Conservation (phyloP, 306 rosid species). For the Begonia loranthoides region DNA sequence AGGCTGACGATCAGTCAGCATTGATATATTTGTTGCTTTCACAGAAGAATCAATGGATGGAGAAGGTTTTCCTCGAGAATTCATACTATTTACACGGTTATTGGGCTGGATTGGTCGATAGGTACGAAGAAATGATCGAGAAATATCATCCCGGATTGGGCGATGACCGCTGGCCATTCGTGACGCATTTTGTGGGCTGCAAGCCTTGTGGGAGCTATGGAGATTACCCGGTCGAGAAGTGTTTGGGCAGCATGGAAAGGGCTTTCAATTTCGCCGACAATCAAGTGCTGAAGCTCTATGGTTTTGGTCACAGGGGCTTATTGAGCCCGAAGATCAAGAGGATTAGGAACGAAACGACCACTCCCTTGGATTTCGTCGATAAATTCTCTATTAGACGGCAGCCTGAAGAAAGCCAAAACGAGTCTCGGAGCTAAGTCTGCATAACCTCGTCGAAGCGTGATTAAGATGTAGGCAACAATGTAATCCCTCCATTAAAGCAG, state of each 20-base stretch:
- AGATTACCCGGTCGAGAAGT: slow-evolving; percentile 81
- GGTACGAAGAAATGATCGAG: slow-evolving; percentile 84
- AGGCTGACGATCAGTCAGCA: no score
- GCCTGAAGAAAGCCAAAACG: slow-evolving; percentile 17
- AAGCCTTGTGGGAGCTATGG: slow-evolving; percentile 96
- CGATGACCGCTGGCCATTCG: slow-evolving; percentile 94
- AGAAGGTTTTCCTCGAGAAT: slow-evolving; percentile 68
- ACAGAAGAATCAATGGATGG: no score
- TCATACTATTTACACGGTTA: slow-evolving; percentile 79
- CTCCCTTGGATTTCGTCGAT: slow-evolving; percentile 60
- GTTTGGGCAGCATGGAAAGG: slow-evolving; percentile 85
- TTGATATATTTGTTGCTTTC: no score
- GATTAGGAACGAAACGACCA: slow-evolving; percentile 63
- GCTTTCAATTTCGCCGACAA: slow-evolving; percentile 90
- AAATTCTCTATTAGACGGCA: slow-evolving; percentile 60
- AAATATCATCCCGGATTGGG: slow-evolving; percentile 85
- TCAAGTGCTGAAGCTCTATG: slow-evolving; percentile 74
- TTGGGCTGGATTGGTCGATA: slow-evolving; percentile 86
- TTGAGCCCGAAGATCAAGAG: slow-evolving; percentile 85
- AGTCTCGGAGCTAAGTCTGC: slow-evolving; percentile 33
- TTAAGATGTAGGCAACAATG: slow-evolving; percentile 31
- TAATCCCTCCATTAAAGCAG: slow-evolving; percentile 16
- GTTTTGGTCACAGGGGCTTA: slow-evolving; percentile 71
- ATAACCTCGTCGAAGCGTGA: slow-evolving; percentile 14
- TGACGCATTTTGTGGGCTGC: slow-evolving; percentile 87